Percentiles rank a stretch among this genome's conserved stretches.
Conservation (phyloP, 1,284 basidiomycete genomes). For the Jaminaea rosea region DNA sequence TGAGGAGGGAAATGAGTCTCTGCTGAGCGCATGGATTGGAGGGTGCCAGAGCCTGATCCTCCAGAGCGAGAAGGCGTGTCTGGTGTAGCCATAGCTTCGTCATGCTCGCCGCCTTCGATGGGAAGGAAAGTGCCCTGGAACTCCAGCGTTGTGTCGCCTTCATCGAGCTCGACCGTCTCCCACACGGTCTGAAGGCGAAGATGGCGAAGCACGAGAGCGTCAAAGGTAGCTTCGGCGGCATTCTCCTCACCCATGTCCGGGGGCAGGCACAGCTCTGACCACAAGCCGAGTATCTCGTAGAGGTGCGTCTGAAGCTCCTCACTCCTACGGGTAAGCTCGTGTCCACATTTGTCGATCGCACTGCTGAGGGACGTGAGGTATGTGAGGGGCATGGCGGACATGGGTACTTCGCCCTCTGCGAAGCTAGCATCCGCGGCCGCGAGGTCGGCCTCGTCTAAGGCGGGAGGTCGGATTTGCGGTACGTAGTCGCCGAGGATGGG, state of each 20-base stretch:
- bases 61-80: constrained; percentile 4
- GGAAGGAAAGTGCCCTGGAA: constrained; percentile 28
- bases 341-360: constrained; percentile 1
- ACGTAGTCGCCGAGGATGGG: constrained; percentile 23
- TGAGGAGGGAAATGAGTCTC: constrained; percentile 5
- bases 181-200: constrained; percentile 26
- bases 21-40: background rate
- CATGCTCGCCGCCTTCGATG: constrained; percentile 10
- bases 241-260: no score
- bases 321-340: constrained; percentile 9
- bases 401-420: background rate
- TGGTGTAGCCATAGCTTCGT: background rate
- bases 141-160: constrained; percentile 2
- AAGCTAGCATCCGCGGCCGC: background rate
- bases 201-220: constrained; percentile 28
- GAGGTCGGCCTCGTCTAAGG: background rate
- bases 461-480: background rate
- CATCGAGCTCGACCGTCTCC: constrained; percentile 8
- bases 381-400: background rate
- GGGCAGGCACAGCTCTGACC: constrained; percentile 32
- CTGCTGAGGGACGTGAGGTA: constrained; percentile 3
- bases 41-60: constrained; percentile 1
- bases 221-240: constrained; percentile 12
- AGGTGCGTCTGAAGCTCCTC: constrained; percentile 25
- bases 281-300: constrained; percentile 34